These are phyloP conservation scores for Aureobasidium sp. DNA, from an alignment of 2,329 filamentous ascomycete species.

Conservation along the genomic window DNA sequence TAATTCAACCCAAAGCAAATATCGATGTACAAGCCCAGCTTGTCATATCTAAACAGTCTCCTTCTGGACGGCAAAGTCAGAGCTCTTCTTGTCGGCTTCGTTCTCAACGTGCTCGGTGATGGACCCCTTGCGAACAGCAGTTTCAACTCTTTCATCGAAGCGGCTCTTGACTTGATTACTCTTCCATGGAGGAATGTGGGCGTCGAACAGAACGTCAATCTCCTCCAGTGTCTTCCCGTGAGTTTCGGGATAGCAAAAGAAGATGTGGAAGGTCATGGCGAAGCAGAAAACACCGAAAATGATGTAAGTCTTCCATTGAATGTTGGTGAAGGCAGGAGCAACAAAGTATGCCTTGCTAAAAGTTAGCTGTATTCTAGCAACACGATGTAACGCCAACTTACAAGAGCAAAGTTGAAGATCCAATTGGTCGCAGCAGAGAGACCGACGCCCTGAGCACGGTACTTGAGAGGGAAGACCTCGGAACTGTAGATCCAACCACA, in stretches of 20 bases:
- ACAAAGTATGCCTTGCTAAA: slow-evolving; percentile 52
- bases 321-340: slow-evolving; percentile 50
- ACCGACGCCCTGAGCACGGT: slow-evolving; percentile 51
- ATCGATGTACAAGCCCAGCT: not conserved
- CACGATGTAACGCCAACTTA: slow-evolving; percentile 27
- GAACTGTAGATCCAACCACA: slow-evolving; percentile 55
- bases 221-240: slow-evolving; percentile 27
- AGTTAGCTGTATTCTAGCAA: slow-evolving; percentile 26
- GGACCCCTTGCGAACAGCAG: not conserved
- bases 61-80: not conserved
- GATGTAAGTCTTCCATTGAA: slow-evolving; percentile 46
- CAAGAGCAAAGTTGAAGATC: slow-evolving; percentile 27
- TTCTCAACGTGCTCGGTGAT: slow-evolving; percentile 5
- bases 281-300: slow-evolving; percentile 40
- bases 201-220: slow-evolving; percentile 28
- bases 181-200: slow-evolving; percentile 21
- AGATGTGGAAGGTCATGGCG: slow-evolving; percentile 35
- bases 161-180: slow-evolving; percentile 17
- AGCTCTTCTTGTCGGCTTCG: slow-evolving; percentile 4
- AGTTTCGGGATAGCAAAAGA: slow-evolving; percentile 31
- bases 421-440: slow-evolving; percentile 48
- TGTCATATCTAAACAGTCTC: not conserved
- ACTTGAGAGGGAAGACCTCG: slow-evolving; percentile 55
- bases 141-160: slow-evolving; percentile 9
- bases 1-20: not conserved